Base-by-base conservation (phyloP, 108 stramenopile genomes). In the Fistulifera pelliculosa region DNA sequence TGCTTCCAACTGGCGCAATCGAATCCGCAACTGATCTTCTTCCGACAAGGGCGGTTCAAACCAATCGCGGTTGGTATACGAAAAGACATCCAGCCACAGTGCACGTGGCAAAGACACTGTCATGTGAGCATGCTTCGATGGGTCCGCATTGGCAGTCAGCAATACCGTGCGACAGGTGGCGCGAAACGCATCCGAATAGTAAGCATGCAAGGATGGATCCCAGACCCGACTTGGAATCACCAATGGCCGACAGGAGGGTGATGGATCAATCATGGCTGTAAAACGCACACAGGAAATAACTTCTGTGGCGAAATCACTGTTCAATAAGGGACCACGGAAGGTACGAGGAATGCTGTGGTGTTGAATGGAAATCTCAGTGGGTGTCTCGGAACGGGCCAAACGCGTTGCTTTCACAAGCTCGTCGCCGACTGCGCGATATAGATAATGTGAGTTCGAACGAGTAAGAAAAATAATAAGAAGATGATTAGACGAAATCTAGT, bases 41-140 rank as follows among this genome's bases (percentile, higher is more conserved):
- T 85, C 80, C 35, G 72, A 69, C 23, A 62, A 59, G 15, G 81
- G 71, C n/a, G 70, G 55, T 55, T 79, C 75, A 51, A 91, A 91
- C 89, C 89, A 90, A 52, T 75, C 77, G 13, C 80, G 71, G 52
- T 85, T 80, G 23, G 83, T 87, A 48, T 68, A 91, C 1, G 89
- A 87, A 39, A 91, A 35, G 21, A 91, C 81, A 60, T 86, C 89
- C 41, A 81, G 54, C 89, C 89, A 91, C 47, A 91, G 27, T 0
- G 73, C 73, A 39, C 60, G 66, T 10, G 89, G 89, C 40, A 91
- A 49, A n/a, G 72, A 65, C 22, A 54, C 41, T 24, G 38, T 38
- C 21, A 39, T n/a, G 12, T 48, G 52, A 25, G 62, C 53, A 19
- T 74, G 77, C 49, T 87, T 83, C 1, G 57, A 54, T 3, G 58